Evolutionary conservation across 2,329 filamentous ascomycete species (phyloP).

Genomic region (Microthyrium microscopicum): DNA sequence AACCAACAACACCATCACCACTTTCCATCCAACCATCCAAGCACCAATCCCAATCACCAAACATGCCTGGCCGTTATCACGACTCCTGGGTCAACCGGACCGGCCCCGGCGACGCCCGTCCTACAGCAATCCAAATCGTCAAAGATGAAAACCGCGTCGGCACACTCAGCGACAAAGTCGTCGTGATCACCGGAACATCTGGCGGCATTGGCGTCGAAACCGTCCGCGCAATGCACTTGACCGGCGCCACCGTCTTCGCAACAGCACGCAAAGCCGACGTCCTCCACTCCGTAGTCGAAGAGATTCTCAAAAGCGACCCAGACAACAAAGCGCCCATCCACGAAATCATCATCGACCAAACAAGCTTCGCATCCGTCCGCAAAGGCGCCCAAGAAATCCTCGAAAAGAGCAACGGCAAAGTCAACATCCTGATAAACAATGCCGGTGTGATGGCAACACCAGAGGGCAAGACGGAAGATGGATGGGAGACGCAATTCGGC

Average conservation of each 20-base stretch:
- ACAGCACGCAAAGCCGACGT: conserved; percentile 28
- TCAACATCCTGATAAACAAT: conserved; percentile 8
- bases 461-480: conserved; percentile 15
- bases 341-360: conserved; percentile 14
- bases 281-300: conserved; percentile 15
- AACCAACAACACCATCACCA: too few relatives aligned
- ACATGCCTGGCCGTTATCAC: too few relatives aligned
- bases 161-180: conserved; percentile 15
- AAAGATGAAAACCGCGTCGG: conserved; percentile 21
- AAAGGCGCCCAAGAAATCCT: conserved; percentile 13
- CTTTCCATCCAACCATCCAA: too few relatives aligned
- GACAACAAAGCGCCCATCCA: conserved; percentile 11
- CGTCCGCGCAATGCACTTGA: conserved; percentile 12
- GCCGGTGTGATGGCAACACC: conserved; percentile 12
- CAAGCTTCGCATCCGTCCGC: conserved; percentile 11
- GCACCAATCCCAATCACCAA: too few relatives aligned
- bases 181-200: conserved; percentile 16
- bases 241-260: conserved; percentile 29
- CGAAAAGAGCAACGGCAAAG: conserved; percentile 7
- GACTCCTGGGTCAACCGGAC: too few relatives aligned
- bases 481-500: conserved; percentile 35
- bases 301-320: conserved; percentile 11
- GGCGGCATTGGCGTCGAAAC: conserved; percentile 13
- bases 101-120: conserved; percentile 24
- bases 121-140: conserved; percentile 25